Evolutionary conservation across 306 rosid genomes (phyloP), one percentile per base, ranked within the genome.

Genomic region (Vicia villosa): DNA sequence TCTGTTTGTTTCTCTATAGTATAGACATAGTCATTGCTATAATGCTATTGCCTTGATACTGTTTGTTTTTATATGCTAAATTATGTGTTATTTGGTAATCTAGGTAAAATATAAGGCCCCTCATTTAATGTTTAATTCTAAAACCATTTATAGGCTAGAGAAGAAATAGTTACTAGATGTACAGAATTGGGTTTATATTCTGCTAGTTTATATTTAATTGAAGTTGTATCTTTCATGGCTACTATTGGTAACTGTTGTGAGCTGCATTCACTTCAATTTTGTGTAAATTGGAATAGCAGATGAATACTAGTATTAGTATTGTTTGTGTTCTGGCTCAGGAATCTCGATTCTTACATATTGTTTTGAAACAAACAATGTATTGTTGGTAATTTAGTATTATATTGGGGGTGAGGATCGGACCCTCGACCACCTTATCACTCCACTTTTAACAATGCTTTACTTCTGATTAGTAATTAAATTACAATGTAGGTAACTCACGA

Each of bases 401-500:
- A 26, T 50, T 17, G 28, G 2, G 11, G n/a, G n/a, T 2, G 52
- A 4, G 4, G 21, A 15, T 46, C 1, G 1, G 2, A 46, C 11
- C 16, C 20, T 46, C 50, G 9, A 49, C 24, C 56, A 17, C 56
- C 26, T 49, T 49, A 17, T 49, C 13, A 17, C 13, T 49, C 22
- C 26, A 17, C 24, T 49, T 22, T 22, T 22, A 22, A 22, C 24
- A 3, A 32, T 21, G 49, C 52, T 66, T 71, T 71, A 42, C 24
- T 28, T 11, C 12, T 34, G 19, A 10, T 59, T n/a, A n/a, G 15
- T 59, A 10, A 61, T 46, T 72, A 45, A 54, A 66, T 36, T 22
- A 47, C 10, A 63, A 54, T 63, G 57, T 64, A 81, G 85, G 74
- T 9, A 19, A 56, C 74, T 43, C 15, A 3, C 37, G 65, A 77